phyloP scores from a whole-genome alignment of 2,329 filamentous ascomycete genomes.

The Rachicladosporium sp. region DNA sequence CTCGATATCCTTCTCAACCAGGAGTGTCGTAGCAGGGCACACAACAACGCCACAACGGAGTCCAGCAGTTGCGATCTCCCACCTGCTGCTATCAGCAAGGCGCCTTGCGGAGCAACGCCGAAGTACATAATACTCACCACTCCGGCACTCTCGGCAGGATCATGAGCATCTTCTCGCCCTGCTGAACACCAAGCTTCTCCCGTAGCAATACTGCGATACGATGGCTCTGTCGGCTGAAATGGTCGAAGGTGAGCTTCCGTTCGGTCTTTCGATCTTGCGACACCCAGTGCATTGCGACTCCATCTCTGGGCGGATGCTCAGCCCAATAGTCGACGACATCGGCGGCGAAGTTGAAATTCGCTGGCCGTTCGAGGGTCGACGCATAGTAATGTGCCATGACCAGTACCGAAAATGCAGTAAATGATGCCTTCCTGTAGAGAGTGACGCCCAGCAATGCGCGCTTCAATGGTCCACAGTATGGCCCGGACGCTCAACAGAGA shows the following conservation, averaged over 20 bases:
- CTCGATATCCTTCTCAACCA: constrained; percentile 29
- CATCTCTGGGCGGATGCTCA: constrained; percentile 11
- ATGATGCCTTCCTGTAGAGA: too few species aligned
- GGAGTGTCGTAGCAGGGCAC: constrained; percentile 27
- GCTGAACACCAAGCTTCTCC: constrained; percentile 19
- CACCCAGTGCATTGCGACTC: constrained; percentile 28
- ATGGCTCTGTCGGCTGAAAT: constrained; percentile 27
- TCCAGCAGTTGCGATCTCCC: constrained; percentile 28
- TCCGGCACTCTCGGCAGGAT: constrained; percentile 26
- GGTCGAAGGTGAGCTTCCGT: constrained; percentile 22
- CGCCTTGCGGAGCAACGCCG: too few species aligned
- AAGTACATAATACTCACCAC: constrained; percentile 11
- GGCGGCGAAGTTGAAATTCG: constrained; percentile 29
- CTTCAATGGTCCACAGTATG: too few species aligned
- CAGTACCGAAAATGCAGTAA: too few species aligned
- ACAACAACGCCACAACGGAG: constrained; percentile 26
- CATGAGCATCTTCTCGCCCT: constrained; percentile 26
- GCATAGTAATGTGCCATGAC: constrained; percentile 19
- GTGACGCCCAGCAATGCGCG: too few species aligned
- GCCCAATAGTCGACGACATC: constrained; percentile 32
- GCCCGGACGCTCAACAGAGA: too few species aligned
- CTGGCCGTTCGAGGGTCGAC: constrained; percentile 11
- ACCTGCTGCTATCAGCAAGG: constrained; percentile 6
- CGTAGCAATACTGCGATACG: constrained; percentile 24
- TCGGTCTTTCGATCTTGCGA: constrained; percentile 21